phyloP scores from a whole-genome alignment of 2,329 filamentous ascomycete genomes.

The Fusarium palustre region DNA sequence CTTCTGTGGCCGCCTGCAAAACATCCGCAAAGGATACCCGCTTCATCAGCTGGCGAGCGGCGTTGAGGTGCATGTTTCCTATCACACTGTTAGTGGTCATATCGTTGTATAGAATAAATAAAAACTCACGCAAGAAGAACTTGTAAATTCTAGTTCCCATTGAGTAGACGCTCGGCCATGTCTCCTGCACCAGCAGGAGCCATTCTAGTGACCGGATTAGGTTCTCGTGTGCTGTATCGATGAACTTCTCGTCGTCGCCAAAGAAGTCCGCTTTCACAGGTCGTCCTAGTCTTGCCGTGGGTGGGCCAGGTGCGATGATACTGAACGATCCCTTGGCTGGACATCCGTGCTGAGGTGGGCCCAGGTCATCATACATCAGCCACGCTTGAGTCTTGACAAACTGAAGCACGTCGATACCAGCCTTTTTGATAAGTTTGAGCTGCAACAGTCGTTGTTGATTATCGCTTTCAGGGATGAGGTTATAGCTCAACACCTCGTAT shows the following conservation, averaged over 20 bases:
- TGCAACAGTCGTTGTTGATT: constrained; percentile 73
- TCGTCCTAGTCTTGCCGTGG: constrained; percentile 61
- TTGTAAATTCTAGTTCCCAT: constrained; percentile 81
- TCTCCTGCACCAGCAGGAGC: constrained; percentile 79
- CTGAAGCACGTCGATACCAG: constrained; percentile 76
- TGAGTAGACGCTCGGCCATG: constrained; percentile 77
- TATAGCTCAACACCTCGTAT: constrained; percentile 78
- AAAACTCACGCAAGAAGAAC: constrained; percentile 80
- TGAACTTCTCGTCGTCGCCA: constrained; percentile 65
- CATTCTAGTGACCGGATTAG: constrained; percentile 87
- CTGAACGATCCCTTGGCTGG: constrained; percentile 61
- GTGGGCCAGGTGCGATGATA: constrained; percentile 59
- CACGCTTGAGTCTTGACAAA: constrained; percentile 78
- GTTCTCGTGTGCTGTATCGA: constrained; percentile 72
- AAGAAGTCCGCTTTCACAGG: constrained; percentile 79
- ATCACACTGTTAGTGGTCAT: constrained; percentile 19
- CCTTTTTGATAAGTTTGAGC: constrained; percentile 79
- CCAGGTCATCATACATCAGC: constrained; percentile 63
- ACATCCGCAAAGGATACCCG: constrained; percentile 64
- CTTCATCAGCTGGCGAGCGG: constrained; percentile 65
- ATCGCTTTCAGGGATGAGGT: constrained; percentile 79
- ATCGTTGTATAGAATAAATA: background rate
- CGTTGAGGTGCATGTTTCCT: constrained; percentile 65
- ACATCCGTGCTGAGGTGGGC: constrained; percentile 48
- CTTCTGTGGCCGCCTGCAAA: constrained; percentile 56